Conservation (phyloP, 345 rosid species). For the Psidium guajava region DNA sequence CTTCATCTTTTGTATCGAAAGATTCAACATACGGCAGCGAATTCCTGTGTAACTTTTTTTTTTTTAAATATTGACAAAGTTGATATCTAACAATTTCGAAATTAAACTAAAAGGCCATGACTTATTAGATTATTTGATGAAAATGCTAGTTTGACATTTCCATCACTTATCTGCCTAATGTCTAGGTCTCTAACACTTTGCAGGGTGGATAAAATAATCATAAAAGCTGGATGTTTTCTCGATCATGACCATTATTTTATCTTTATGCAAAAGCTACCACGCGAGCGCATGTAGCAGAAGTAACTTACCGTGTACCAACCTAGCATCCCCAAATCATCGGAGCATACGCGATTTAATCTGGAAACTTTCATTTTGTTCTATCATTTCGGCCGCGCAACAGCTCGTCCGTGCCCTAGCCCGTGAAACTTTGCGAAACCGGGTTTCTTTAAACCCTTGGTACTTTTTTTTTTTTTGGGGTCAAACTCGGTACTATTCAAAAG, state of each 20-base stretch:
- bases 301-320: not conserved
- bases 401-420: not conserved
- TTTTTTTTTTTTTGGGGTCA: too few species aligned
- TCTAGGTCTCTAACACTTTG: not conserved
- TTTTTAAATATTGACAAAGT: not conserved
- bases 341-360: too few species aligned
- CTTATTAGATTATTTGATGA: not conserved
- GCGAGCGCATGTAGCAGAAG: not conserved
- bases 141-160: not conserved
- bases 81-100: not conserved
- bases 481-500: not conserved
- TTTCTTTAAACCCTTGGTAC: not conserved
- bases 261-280: fast-evolving
- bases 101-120: not conserved
- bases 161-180: not conserved
- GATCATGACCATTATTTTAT: not conserved
- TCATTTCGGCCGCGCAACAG: not conserved
- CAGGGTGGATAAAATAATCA: not conserved
- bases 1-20: not conserved
- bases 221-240: not conserved
- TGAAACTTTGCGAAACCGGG: not conserved
- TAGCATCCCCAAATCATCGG: too few species aligned
- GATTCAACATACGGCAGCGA: not conserved
- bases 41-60: not conserved
- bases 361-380: not conserved